Percentiles rank a stretch among this genome's conserved stretches.
These are phyloP conservation scores for Schizothecium vesticola DNA, from an alignment of 495 filamentous ascomycete species.

Conservation along the genomic window DNA sequence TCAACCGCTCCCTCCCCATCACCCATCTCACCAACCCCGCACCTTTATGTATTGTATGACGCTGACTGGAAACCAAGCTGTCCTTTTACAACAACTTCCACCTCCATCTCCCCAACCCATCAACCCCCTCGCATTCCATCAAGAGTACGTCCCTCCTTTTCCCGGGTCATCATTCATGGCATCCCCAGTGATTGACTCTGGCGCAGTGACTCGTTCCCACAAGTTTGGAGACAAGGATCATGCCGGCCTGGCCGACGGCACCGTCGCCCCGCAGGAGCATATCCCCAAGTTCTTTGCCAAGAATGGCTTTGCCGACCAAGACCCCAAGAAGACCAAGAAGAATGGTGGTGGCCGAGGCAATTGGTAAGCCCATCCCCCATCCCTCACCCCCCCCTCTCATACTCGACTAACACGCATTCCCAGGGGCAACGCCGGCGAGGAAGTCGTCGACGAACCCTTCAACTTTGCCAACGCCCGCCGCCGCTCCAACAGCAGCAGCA, in stretches of 20 bases:
- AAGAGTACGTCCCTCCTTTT: constrained; percentile 23
- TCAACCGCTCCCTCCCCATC: not conserved
- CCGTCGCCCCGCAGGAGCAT: constrained; percentile 58
- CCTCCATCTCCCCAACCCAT: not conserved
- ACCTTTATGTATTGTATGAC: constrained; percentile 2
- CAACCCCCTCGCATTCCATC: constrained; percentile 12
- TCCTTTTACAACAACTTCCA: not conserved
- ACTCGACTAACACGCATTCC: constrained; percentile 5
- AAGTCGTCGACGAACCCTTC: constrained; percentile 69
- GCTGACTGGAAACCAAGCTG: not conserved
- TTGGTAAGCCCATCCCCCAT: constrained; percentile 54
- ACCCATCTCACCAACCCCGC: not conserved
- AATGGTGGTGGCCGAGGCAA: constrained; percentile 89
- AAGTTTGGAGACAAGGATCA: constrained; percentile 89
- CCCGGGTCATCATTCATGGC: not conserved
- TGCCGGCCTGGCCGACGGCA: constrained; percentile 57
- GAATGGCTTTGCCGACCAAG: constrained; percentile 68
- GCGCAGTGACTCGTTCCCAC: constrained; percentile 86
- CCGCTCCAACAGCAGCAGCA: constrained; percentile 81
- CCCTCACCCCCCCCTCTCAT: not conserved
- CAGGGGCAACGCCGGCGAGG: constrained; percentile 80
- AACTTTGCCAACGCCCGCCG: constrained; percentile 81
- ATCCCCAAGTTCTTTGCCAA: constrained; percentile 91
- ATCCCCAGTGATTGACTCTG: constrained; percentile 15
- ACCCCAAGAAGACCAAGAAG: constrained; percentile 95